Base-by-base conservation (phyloP, 352 stramenopile species). In the Phytopythium cucurbitacearum region DNA sequence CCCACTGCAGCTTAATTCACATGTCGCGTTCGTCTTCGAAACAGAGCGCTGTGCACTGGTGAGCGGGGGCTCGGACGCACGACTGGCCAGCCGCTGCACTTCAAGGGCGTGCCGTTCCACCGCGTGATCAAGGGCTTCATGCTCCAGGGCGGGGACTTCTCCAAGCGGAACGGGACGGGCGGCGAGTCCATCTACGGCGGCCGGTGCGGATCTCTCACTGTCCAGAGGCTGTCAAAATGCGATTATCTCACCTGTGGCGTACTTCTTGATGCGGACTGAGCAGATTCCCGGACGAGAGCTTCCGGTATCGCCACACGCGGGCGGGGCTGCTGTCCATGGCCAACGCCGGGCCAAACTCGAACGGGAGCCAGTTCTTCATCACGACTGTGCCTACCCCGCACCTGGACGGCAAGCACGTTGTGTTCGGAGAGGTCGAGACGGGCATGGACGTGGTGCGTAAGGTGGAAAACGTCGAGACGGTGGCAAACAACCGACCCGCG, bases 371-470 rank as follows among this genome's bases (percentile, higher is more conserved):
- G 67, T 93, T 93, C 62, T 93, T 91, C 76, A 89, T 93, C 57
- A 91, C 78, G 53, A 86, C 80, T 0, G 73, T 73, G 40, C 64
- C 88, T 33, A 98, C 95, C 9, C 92, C 95, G 5, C 96, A 99
- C 62, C 74, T 99, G 35, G 95, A 99, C 71, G 88, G 91, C 33
- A 99, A 99, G 71, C 97, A 99, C 76, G 96, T 99, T 13, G 96
- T 99, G n/a, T 99, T 99, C 72, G 97, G 97, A 15, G 89, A 97
- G 58, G 97, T 99, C 11, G 66, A 80, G 21, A 60, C 57, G 4
- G 87, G 86, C 0, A 84, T 88, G 70, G 60, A 88, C 9, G 67
- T 91, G 41, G 71, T 94, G 50, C 64, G 59, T 42, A 86, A 87
- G 52, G 98, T 99, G 73, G 97, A 99, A 65, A 72, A 75, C 49